These are phyloP conservation scores for Achaetomium macrosporum DNA, from an alignment of 2,329 filamentous ascomycete genomes.

Conservation along the genomic window DNA sequence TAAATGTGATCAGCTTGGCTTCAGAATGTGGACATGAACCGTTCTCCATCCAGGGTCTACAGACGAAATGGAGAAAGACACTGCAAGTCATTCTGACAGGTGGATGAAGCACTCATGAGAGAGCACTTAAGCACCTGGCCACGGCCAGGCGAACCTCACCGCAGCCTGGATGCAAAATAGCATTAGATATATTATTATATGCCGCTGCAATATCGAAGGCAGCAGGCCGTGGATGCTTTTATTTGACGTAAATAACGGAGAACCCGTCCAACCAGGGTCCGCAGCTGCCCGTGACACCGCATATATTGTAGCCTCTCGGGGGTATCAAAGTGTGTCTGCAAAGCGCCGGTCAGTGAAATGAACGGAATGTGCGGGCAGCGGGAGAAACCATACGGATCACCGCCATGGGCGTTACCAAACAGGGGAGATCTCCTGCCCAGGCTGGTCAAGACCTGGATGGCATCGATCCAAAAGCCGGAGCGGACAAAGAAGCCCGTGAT, in stretches of 20 bases:
- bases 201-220: neutral
- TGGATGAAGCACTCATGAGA: no score
- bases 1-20: no score
- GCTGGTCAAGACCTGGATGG: conserved; percentile 83
- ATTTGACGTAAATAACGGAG: conserved; percentile 61
- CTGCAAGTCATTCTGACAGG: no score
- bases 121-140: no score
- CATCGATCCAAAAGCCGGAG: conserved; percentile 78
- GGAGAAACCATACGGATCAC: conserved; percentile 64
- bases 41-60: no score
- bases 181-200: neutral
- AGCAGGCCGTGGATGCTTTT: neutral
- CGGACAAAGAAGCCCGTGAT: conserved; percentile 81
- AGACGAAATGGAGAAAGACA: no score
- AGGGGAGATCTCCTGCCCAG: conserved; percentile 78
- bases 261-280: conserved; percentile 80
- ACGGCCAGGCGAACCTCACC: no score
- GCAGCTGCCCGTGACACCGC: conserved; percentile 78
- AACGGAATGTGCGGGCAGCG: neutral
- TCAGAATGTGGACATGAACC: no score
- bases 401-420: conserved; percentile 75
- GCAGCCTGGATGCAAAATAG: neutral
- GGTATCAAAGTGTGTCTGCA: conserved; percentile 79
- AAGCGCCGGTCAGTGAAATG: conserved; percentile 22
- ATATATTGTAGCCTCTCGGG: conserved; percentile 81